Conservation (phyloP, 495 filamentous ascomycete species). For the Cladorrhinum samala region DNA sequence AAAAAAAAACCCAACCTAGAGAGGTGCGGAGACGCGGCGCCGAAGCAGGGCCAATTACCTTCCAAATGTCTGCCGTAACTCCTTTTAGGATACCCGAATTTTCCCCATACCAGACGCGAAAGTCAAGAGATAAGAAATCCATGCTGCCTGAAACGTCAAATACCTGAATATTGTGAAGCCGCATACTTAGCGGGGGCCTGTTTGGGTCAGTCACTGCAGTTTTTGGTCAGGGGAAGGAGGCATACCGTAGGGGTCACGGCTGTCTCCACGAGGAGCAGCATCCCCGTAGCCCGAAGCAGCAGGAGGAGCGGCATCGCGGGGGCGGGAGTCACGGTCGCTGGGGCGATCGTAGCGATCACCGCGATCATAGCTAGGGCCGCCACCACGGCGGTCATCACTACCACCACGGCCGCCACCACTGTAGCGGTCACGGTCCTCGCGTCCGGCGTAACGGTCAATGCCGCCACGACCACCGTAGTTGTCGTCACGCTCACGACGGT, state of each 20-base stretch:
- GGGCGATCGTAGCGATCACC: conserved; percentile 51
- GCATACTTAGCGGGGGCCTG: conserved; percentile 23
- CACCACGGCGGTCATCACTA: conserved; percentile 46
- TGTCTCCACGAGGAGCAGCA: conserved; percentile 54
- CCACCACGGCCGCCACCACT: conserved; percentile 36
- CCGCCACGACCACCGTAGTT: conserved; percentile 45
- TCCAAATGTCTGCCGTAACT: conserved; percentile 33
- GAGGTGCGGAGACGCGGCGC: conserved; percentile 17
- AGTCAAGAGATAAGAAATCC: conserved; percentile 20
- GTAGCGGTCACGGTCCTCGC: conserved; percentile 39
- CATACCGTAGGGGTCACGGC: conserved; percentile 44
- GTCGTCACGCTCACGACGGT: conserved; percentile 52
- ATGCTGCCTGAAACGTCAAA: conserved; percentile 19
- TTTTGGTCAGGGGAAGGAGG: background rate
- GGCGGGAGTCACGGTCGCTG: conserved; percentile 38
- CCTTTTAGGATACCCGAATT: conserved; percentile 38
- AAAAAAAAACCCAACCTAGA: conserved; percentile 8
- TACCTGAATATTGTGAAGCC: background rate
- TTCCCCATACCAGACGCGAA: conserved; percentile 29
- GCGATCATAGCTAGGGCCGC: conserved; percentile 47
- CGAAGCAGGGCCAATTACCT: conserved; percentile 29
- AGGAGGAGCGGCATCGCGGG: conserved; percentile 44
- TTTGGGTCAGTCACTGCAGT: conserved; percentile 7
- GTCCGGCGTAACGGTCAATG: conserved; percentile 41
- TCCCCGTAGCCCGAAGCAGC: conserved; percentile 49